A percentile compares a stretch with the other conserved stretches of the same genome.
phyloP scores from a whole-genome alignment of 2,329 filamentous ascomycete genomes.

The Aspergillus sp. region DNA sequence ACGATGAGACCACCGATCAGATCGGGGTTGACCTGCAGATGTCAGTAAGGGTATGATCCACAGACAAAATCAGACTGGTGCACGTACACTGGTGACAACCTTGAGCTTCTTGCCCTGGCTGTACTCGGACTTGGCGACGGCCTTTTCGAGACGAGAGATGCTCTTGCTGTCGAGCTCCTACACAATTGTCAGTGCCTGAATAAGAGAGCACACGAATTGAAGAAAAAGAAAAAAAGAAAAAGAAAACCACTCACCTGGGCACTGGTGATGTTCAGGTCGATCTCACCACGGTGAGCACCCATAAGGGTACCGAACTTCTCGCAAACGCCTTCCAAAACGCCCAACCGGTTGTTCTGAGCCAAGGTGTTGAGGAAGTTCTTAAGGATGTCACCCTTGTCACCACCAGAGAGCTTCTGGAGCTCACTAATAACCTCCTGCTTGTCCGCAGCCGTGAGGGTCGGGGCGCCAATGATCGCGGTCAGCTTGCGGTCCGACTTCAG shows the following conservation, averaged over 20 bases:
- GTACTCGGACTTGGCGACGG: slow-evolving; percentile 82
- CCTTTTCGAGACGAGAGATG: slow-evolving; percentile 74
- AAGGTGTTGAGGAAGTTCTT: slow-evolving; percentile 90
- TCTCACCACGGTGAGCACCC: slow-evolving; percentile 80
- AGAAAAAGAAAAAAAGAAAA: not conserved
- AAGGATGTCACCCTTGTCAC: slow-evolving; percentile 67
- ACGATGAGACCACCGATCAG: slow-evolving; percentile 90
- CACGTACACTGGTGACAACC: slow-evolving; percentile 74
- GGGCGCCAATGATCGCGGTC: slow-evolving; percentile 62
- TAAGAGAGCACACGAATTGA: not conserved
- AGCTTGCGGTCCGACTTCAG: slow-evolving; percentile 82
- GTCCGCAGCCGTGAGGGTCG: slow-evolving; percentile 68
- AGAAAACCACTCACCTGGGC: slow-evolving; percentile 58
- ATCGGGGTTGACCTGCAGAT: slow-evolving; percentile 75
- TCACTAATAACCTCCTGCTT: slow-evolving; percentile 81
- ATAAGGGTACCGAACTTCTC: slow-evolving; percentile 84
- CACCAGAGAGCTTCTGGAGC: slow-evolving; percentile 72
- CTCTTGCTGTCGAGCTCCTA: slow-evolving; percentile 82
- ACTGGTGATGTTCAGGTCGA: slow-evolving; percentile 85
- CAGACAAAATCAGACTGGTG: not conserved
- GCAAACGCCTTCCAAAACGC: slow-evolving; percentile 69
- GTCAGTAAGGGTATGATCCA: not conserved
- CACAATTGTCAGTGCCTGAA: not conserved
- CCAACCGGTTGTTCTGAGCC: slow-evolving; percentile 92
- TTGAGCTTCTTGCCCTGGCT: slow-evolving; percentile 95